Evolutionary conservation across 306 rosid species (phyloP), one percentile per base, ranked within the genome.

Genomic region (Acacia crassicarpa): DNA sequence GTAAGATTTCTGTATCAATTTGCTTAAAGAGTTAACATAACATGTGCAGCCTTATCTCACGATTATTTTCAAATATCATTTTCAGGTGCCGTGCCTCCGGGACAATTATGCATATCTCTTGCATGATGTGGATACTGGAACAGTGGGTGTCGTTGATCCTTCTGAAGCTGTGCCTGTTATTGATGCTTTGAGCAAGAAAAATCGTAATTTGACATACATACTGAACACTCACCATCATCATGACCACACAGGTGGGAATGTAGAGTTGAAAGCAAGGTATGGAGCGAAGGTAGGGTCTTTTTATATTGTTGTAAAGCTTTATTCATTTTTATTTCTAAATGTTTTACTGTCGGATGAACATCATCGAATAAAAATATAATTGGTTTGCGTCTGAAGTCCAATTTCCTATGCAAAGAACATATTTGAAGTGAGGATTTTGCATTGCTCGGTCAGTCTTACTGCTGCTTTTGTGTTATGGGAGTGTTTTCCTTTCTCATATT

Each of bases 61-160:
- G 67, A 10, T 59, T 23, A 23, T 22, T 23, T 59, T 59, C 30
- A 20, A 20, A 38, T 12, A 58, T 70, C 20, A 69, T 75, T 85
- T 62, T 77, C 86, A 95, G 99, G 97, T 95, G 76, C 99, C 97
- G 10, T 95, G 99, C 85, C 94, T 95, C 76, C 67, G 86, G 45
- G 97, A 95, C 87, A 95, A 92, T 83, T 93, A 93, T 75, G 97
- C 99, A n/a, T 95, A 93, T 85, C 91, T 95, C 45, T 81, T 95
- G 69, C 92, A 95, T 71, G 99, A 95, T 79, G 90, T 87, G 78
- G 97, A 92, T 79, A 95, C 99, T 15, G 99, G 99, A 51, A 95
- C 99, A 1, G 97, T 95, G 54, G 98, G 97, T 79, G 97, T 95
- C 54, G 99, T 95, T 69, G 98, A 95, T 90, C 99, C 99, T 77